phyloP scores from a whole-genome alignment of 495 filamentous ascomycete genomes.

The Aspergillus homomorphus region DNA sequence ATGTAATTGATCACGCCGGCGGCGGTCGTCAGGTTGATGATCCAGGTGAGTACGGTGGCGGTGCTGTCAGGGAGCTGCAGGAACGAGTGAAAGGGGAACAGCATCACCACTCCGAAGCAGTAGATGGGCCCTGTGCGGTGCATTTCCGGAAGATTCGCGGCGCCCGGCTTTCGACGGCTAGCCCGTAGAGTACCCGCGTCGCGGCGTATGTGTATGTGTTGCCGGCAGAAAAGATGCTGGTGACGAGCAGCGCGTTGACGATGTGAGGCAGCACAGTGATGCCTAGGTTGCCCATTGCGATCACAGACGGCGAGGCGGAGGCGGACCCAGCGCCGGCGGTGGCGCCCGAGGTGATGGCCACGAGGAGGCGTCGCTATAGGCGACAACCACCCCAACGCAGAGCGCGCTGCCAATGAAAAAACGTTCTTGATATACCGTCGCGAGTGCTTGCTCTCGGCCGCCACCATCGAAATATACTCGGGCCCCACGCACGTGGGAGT shows the following conservation, averaged over 20 bases:
- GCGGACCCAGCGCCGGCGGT: constrained; percentile 39
- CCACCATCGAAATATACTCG: constrained; percentile 78
- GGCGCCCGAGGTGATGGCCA: background rate
- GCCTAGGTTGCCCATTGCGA: constrained; percentile 53
- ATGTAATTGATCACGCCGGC: constrained; percentile 56
- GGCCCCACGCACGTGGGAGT: constrained; percentile 46
- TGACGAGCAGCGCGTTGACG: constrained; percentile 69
- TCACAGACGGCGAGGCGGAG: constrained; percentile 49
- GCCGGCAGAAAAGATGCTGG: constrained; percentile 59
- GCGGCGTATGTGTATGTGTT: constrained; percentile 75
- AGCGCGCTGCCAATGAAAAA: constrained; percentile 76
- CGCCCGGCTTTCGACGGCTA: constrained; percentile 39
- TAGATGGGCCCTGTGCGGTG: constrained; percentile 32
- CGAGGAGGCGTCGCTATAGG: constrained; percentile 47
- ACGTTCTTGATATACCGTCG: constrained; percentile 52
- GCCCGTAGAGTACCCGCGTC: constrained; percentile 53
- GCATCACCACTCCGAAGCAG: constrained; percentile 22
- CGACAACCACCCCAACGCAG: constrained; percentile 58
- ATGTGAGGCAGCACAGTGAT: constrained; percentile 61
- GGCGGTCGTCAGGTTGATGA: constrained; percentile 52
- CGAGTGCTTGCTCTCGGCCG: constrained; percentile 73
- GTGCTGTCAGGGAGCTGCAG: constrained; percentile 15
- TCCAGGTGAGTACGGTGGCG: constrained; percentile 39
- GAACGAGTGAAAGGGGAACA: constrained; percentile 26
- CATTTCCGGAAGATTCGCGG: constrained; percentile 34